A percentile compares a stretch with the other conserved stretches of the same genome.
phyloP scores from a whole-genome alignment of 371 early-diverging fungal species.

The Actinomortierella ambigua region DNA sequence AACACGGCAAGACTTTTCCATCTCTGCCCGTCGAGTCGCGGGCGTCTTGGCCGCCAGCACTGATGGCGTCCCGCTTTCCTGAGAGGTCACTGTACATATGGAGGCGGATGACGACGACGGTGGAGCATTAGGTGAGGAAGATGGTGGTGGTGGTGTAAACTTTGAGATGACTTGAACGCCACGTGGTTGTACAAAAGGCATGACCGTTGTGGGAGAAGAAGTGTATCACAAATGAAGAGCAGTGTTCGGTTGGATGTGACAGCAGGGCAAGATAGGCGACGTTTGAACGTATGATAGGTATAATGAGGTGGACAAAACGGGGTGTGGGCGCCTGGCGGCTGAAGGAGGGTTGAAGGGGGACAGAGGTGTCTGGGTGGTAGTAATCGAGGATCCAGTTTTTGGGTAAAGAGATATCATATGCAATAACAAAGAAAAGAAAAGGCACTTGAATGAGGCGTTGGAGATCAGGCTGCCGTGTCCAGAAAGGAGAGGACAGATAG shows the following conservation, averaged over 20 bases:
- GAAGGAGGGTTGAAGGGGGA: not conserved
- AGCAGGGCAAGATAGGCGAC: not conserved
- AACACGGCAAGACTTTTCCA: conserved; percentile 18
- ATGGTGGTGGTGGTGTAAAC: conserved; percentile 3
- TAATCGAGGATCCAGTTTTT: too few species aligned
- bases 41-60: not conserved
- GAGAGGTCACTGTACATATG: not conserved
- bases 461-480: too few species aligned
- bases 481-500: too few species aligned
- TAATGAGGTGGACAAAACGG: not conserved
- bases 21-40: conserved; percentile 3
- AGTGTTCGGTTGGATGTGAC: not conserved
- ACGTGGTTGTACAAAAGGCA: conserved; percentile 38
- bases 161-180: conserved; percentile 10
- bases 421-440: too few species aligned
- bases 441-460: too few species aligned
- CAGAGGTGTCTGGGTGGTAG: too few species aligned
- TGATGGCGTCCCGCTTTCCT: not conserved
- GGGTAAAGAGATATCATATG: too few species aligned
- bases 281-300: not conserved
- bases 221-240: not conserved
- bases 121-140: not conserved
- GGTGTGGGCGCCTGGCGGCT: too few species aligned
- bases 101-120: not conserved
- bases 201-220: not conserved